These are phyloP conservation scores for Chrysanthemum lavandulifolium DNA, from an alignment of 129 eudicot species.

Conservation along the genomic window DNA sequence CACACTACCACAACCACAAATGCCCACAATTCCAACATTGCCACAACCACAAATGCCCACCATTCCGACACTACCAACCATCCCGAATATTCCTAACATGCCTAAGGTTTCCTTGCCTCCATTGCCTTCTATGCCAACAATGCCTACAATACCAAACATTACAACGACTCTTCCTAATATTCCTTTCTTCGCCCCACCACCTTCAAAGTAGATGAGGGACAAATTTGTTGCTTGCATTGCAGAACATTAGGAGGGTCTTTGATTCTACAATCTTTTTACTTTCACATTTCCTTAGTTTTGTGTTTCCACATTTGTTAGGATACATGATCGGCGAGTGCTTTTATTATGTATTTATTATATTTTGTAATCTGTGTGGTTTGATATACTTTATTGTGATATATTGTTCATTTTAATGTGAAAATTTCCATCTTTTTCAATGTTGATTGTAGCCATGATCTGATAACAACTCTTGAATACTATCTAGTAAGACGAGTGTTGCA, in stretches of 20 bases:
- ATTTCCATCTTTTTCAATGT: background rate
- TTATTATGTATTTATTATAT: background rate
- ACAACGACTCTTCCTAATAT: slow-evolving; percentile 31
- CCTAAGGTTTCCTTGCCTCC: slow-evolving; percentile 32
- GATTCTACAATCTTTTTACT: background rate
- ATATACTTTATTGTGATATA: slow-evolving; percentile 20
- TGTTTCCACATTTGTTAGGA: background rate
- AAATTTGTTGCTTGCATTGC: no score
- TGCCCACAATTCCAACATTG: slow-evolving; percentile 19
- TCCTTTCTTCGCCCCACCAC: slow-evolving; percentile 35
- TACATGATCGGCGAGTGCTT: slow-evolving; percentile 1
- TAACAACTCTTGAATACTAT: background rate
- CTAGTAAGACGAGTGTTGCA: background rate
- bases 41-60: slow-evolving; percentile 31
- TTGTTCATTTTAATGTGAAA: background rate
- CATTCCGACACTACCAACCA: slow-evolving; percentile 22
- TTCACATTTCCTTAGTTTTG: background rate
- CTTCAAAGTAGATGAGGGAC: slow-evolving; percentile 19
- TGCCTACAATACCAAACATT: slow-evolving; percentile 32
- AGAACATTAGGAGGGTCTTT: background rate
- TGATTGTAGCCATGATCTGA: background rate
- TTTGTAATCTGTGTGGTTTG: no score
- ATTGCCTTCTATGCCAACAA: slow-evolving; percentile 27
- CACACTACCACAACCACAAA: slow-evolving; percentile 17
- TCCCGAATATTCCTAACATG: slow-evolving; percentile 25